A percentile compares a stretch with the other conserved stretches of the same genome.
These are phyloP conservation scores for Nannizziopsis barbatae DNA, from an alignment of 2,329 filamentous ascomycete species.

Conservation along the genomic window DNA sequence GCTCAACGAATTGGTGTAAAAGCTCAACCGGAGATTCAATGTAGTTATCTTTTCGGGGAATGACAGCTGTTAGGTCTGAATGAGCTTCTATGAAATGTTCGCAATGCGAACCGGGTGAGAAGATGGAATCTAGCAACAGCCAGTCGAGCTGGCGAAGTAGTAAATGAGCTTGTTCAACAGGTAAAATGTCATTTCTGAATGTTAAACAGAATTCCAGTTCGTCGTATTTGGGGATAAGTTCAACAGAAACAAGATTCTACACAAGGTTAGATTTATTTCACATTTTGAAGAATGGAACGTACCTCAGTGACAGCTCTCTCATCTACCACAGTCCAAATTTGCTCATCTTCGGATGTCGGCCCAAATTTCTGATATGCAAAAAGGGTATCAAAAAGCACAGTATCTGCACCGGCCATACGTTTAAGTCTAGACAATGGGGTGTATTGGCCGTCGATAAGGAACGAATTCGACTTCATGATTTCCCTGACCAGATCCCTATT, in stretches of 20 bases:
- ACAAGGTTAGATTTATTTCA: slow-evolving; percentile 12
- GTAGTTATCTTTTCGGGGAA: slow-evolving; percentile 47
- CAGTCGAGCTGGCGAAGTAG: slow-evolving; percentile 63
- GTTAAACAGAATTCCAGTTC: slow-evolving; percentile 54
- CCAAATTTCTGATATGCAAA: slow-evolving; percentile 65
- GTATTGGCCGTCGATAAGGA: slow-evolving; percentile 58
- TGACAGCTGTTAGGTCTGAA: slow-evolving; percentile 46
- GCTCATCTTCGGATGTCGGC: slow-evolving; percentile 14
- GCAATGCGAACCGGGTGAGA: slow-evolving; percentile 34
- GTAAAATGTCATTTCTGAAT: slow-evolving; percentile 53
- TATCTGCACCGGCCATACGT: slow-evolving; percentile 54
- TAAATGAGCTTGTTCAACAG: slow-evolving; percentile 53
- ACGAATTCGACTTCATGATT: slow-evolving; percentile 56
- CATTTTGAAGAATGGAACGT: slow-evolving; percentile 17
- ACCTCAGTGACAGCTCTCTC: slow-evolving; percentile 60
- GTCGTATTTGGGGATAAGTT: slow-evolving; percentile 51
- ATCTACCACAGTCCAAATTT: slow-evolving; percentile 49
- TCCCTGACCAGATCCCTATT: slow-evolving; percentile 48
- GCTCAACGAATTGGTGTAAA: slow-evolving; percentile 69
- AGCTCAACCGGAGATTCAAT: slow-evolving; percentile 50
- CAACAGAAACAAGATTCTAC: slow-evolving; percentile 65
- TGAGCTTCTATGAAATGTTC: slow-evolving; percentile 29
- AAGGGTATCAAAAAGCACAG: slow-evolving; percentile 68
- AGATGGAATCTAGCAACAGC: slow-evolving; percentile 49
- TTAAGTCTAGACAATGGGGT: slow-evolving; percentile 62